Base-by-base conservation (phyloP, 106 monocot genomes). In the Phalaenopsis equestris region DNA sequence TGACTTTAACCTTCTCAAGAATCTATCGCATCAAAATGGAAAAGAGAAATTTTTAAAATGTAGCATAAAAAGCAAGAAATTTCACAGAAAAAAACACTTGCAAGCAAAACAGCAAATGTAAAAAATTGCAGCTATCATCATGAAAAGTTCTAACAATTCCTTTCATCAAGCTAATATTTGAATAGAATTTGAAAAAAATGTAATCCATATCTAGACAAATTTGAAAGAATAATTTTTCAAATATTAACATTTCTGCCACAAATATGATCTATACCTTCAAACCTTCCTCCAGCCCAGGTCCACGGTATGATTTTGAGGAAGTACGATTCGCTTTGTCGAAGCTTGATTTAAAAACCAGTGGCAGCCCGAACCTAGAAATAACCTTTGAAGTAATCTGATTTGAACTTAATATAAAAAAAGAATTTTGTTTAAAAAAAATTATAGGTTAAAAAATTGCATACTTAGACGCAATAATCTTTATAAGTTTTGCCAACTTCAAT, bases 281-380 rank as follows among this genome's bases (percentile, higher is more conserved):
- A 10, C 97, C 97, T 88, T 98, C 94, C 73, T 90, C 94, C 81
- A 98, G 78, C 0, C 94, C 97, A 75, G 94, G 97, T 21, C 97
- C 97, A 72, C 97, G 92, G 70, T 94, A 98, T 2, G 97, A 98
- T 79, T 92, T 94, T 12, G 86, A 94, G 6, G 94, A 98, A 67
- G 97, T 98, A 9, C 97, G 94, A 65, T 98, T 98, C 47, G 97
- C 97, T 86, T 98, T 98, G 67, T 98, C 97, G 83, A 98, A 98
- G 82, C 97, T 98, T 11, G 89, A 94, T 83, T 98, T 98, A 85
- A 98, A 98, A 73, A 98, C 92, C 61, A 98, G 79, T 24, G 81
- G 87, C 82, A 98, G 81, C 0, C 94, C 94, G 19, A 98, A 84
- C 82, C 97, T 98, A 72, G 12, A 57, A 79, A 42, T 42, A 72